Evolutionary conservation across 164 flowering plant genomes (phyloP), one percentile per base, ranked within the genome.

Genomic region (Taxillus chinensis): DNA sequence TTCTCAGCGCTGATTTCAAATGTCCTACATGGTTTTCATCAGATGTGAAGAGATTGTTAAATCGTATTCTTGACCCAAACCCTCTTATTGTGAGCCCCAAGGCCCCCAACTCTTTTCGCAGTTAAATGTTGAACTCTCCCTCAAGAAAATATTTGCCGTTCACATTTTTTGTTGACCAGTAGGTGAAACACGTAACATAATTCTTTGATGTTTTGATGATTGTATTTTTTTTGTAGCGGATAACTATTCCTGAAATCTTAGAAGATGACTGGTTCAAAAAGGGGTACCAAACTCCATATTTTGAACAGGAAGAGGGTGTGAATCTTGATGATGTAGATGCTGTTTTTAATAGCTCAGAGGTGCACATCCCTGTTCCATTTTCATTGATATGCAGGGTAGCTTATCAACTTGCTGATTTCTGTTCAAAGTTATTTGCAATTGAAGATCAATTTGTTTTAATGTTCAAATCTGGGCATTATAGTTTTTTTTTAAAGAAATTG

Each of bases 221-320:
- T 14, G 15, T 6, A 17, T 54, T 17, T 7, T 54, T 41, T 38
- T 60, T 75, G 54, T 82, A 93, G 98, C 69, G 98, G 27, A 90
- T 93, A 53, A 79, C 77, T 53, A 77, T 90, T 69, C 62, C 85
- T 42, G 86, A 88, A 74, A 84, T 93, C 15, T 67, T 88, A 59
- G 81, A 88, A 76, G 78, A 86, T 79, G 90, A 83, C 67, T 91
- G 98, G 98, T 89, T 91, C 77, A 84, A 76, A 75, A 85, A 78
- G 77, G 92, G 81, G 8, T 89, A 84, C 72, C 79, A 63, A 59
- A 83, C 92, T 49, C 82, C 97, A 10, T 66, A 61, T 14, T 93
- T 86, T 77, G 77, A 81, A 59, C 68, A 78, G 61, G 89, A 77
- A 57, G 81, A 80, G 55, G 83, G 69, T 71, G 79, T 81, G 60